Evolutionary conservation across 257 asterid species (phyloP).

Genomic region (Cinchona pubescens): DNA sequence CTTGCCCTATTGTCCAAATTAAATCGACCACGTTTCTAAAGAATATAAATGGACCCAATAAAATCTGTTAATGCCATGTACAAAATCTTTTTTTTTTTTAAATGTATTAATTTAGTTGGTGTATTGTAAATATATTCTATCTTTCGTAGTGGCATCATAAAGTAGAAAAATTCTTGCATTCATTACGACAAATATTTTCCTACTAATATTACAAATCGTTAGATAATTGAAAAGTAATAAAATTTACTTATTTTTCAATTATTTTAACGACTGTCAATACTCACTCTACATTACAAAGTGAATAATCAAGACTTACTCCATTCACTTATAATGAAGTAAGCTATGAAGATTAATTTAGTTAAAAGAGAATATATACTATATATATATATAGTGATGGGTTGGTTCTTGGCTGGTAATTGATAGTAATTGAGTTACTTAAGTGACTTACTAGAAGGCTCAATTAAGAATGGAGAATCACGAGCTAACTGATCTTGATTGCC

Average conservation of each 20-base stretch:
- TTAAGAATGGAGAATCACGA: constrained; percentile 9
- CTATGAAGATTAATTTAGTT: not conserved
- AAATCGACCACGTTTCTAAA: constrained; percentile 41
- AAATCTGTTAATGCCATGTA: constrained; percentile 14
- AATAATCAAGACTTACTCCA: no score
- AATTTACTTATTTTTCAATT: no score
- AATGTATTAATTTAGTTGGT: not conserved
- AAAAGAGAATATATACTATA: constrained; percentile 8
- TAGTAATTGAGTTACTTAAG: not conserved
- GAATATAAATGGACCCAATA: constrained; percentile 28
- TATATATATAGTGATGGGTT: constrained; percentile 10
- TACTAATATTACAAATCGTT: no score
- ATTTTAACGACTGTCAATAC: no score
- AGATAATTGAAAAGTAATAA: no score
- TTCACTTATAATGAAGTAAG: constrained; percentile 27
- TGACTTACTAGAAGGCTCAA: not conserved
- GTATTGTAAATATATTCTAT: constrained; percentile 7
- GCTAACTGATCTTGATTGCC: not conserved
- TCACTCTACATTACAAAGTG: no score
- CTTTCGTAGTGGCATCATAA: not conserved
- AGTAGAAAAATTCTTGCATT: no score
- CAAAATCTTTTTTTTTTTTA: constrained; percentile 16
- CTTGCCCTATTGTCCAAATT: constrained; percentile 36
- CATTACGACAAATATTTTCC: no score
- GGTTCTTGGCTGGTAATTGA: constrained; percentile 10